A percentile compares a stretch with the other conserved stretches of the same genome.
These are phyloP conservation scores for Tolypocladium ophioglossoides DNA, from an alignment of 2,329 filamentous ascomycete species.

Conservation along the genomic window DNA sequence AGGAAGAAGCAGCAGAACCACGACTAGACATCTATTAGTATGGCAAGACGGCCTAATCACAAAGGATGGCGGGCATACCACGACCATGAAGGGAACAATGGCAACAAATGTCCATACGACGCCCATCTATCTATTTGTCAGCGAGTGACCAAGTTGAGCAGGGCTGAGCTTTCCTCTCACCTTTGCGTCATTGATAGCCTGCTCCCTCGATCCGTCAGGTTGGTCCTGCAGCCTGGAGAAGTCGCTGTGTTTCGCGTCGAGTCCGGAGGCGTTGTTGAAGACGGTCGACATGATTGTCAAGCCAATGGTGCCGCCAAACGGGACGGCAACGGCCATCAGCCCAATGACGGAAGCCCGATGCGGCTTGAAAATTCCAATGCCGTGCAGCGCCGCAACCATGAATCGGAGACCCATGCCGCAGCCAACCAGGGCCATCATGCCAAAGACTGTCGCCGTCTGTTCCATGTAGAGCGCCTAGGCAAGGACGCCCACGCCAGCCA, in stretches of 20 bases:
- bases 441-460: constrained; percentile 42
- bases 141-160: not conserved
- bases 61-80: constrained; percentile 16
- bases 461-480: constrained; percentile 43
- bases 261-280: constrained; percentile 47
- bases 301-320: constrained; percentile 54
- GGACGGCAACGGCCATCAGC: constrained; percentile 46
- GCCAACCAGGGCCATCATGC: constrained; percentile 56
- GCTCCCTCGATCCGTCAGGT: constrained; percentile 3
- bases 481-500: constrained; percentile 46
- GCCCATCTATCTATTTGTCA: constrained; percentile 25
- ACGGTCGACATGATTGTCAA: constrained; percentile 59
- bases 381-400: constrained; percentile 54
- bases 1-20: constrained; percentile 16
- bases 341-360: constrained; percentile 48
- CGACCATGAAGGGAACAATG: constrained; percentile 46
- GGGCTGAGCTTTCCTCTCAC: constrained; percentile 3
- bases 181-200: constrained; percentile 16
- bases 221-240: constrained; percentile 13
- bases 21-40: constrained; percentile 6
- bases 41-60: not conserved
- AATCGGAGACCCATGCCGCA: constrained; percentile 53
- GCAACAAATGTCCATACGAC: constrained; percentile 57
- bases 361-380: constrained; percentile 48
- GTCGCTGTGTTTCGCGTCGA: constrained; percentile 12